Evolutionary conservation across 2,329 filamentous ascomycete genomes (phyloP), one percentile per base, ranked within the genome.

Genomic region (Xylaria sp.): DNA sequence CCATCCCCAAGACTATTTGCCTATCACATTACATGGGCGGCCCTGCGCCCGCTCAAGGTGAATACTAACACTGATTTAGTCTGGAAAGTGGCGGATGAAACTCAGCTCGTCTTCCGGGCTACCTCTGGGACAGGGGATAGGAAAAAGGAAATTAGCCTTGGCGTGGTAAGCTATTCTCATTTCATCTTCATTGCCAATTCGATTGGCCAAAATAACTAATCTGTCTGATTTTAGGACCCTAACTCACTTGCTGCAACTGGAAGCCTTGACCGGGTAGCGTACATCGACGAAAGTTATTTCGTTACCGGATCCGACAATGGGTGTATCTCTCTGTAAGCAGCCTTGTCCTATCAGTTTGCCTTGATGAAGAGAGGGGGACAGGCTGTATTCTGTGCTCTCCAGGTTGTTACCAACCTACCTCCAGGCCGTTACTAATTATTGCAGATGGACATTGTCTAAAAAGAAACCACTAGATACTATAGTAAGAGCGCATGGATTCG

Each of bases 31-130:
- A 23, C 33, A 41, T 33, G 13, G 2, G 54, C 52, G 20, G 36
- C 15, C 10, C 31, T 51, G 18, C 3, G 41, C 39, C 33, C 20
- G 9, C 8, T 18, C 13, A 1, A 28, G 7, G 18, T 8, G 13
- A 10, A 56, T 49, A 20, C 57, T 71, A 63, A 70, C 15, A 43
- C 18, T 31, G 8, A 46, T 55, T 8, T 57, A 72, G 70, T 97
- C 74, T 99, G 96, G 96, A 98, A 98, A 81, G 94, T 99, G 1
- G 90, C 93, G 4, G 96, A 99, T 76, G 95, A 99, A 82, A 93
- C 92, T 1, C 96, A 99, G 79, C 88, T 99, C 7, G 94, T 98
- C 1, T 99, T 98, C 81, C 91, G 95, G 57, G 95, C 94, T 67
- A 92, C 90, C 51, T 81, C 83, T 68, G 92, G 90, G 46, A 81